Evolutionary conservation across 2,329 filamentous ascomycete genomes (phyloP), one percentile per base, ranked within the genome.

Genomic region (Chalaropsis ovoidea): DNA sequence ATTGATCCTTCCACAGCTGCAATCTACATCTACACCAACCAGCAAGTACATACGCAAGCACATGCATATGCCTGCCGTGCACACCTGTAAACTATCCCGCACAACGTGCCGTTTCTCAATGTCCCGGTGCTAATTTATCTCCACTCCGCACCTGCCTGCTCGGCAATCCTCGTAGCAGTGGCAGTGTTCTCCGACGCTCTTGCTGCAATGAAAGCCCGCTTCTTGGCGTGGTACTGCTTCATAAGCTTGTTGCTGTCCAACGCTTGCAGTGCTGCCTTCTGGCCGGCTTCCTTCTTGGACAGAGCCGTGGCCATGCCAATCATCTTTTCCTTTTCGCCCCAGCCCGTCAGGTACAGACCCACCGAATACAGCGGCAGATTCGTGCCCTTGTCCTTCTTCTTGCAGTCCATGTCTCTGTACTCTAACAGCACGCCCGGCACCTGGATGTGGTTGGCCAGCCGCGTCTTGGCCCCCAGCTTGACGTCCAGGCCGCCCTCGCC

Each of bases 261-360:
- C 0, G 86, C 87, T 69, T 78, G 77, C 52, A 77, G 74, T 0
- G 89, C 89, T 0, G 88, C 88, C 69, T 82, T 85, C 15, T 81
- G 77, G 0, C 85, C 86, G 0, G 88, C 89, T 66, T 89, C 86
- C 66, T 82, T 83, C 75, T 90, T 90, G 65, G 81, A 83, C 68
- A 83, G 75, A 0, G 82, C 88, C 41, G 80, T 81, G 0, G 87
- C 88, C 56, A 77, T 78, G 0, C 85, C 88, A 5, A 92, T 74
- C 66, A 82, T 75, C 72, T 83, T 81, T 61, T 82, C 77, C 41
- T 78, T 80, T 73, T 87, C 84, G 3, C 87, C 88, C 79, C 85
- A 88, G 0, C 87, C 88, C 22, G 83, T 81, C 35, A 90, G 76
- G 70, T 83, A 88, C 0, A 84, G 80, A 0, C 81, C 86, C 0